Evolutionary conservation across 2,329 filamentous ascomycete genomes (phyloP).

Genomic region (Eurotiales sp.): DNA sequence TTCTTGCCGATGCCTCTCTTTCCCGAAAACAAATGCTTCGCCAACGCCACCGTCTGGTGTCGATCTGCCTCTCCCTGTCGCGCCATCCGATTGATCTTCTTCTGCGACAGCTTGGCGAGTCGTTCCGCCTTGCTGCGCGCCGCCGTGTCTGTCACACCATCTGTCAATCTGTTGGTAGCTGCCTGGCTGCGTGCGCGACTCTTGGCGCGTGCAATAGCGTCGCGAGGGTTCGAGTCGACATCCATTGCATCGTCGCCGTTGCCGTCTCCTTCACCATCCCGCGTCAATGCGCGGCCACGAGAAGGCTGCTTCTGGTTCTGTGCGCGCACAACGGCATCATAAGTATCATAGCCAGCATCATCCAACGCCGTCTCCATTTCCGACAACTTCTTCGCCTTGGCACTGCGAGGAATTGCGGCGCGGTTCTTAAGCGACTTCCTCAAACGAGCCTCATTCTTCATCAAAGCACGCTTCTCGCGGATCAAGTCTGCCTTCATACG

Average conservation of each 20-base stretch:
- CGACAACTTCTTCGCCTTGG: constrained; percentile 74
- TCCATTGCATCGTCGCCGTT: constrained; percentile 69
- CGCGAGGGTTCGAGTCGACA: constrained; percentile 38
- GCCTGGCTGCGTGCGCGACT: constrained; percentile 61
- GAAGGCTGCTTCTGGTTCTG: constrained; percentile 56
- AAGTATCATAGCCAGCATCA: constrained; percentile 76
- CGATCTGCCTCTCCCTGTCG: constrained; percentile 95
- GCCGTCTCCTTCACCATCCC: constrained; percentile 63
- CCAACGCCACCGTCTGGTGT: constrained; percentile 73
- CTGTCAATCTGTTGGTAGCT: constrained; percentile 44
- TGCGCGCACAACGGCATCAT: constrained; percentile 59
- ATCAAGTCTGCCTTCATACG: constrained; percentile 91
- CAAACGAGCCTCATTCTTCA: constrained; percentile 92
- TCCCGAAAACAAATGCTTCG: constrained; percentile 87
- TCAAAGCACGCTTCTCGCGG: constrained; percentile 86
- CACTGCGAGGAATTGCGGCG: constrained; percentile 82
- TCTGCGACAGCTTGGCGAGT: constrained; percentile 84
- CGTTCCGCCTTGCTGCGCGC: constrained; percentile 76
- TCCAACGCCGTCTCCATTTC: constrained; percentile 85
- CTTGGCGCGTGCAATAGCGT: constrained; percentile 63
- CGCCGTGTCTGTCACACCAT: constrained; percentile 61
- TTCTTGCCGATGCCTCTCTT: constrained; percentile 95
- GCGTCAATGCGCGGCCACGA: constrained; percentile 68
- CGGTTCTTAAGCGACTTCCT: constrained; percentile 97
- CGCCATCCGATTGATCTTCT: constrained; percentile 98